Conservation (phyloP, 257 asterid species). For the Salvia rosmarinus region DNA sequence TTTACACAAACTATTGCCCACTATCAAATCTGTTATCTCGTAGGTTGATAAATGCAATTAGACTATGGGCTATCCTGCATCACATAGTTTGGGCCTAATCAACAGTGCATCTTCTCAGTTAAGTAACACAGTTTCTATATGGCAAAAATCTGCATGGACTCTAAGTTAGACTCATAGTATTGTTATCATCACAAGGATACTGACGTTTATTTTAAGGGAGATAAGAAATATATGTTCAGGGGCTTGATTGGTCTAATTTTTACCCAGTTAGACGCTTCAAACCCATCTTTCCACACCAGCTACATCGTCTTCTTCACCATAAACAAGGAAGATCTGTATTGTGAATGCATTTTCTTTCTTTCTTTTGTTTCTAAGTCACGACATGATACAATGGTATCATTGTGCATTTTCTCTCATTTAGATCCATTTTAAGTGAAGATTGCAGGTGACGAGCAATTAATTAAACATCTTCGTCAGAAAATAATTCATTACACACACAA, state of each 20-base stretch:
- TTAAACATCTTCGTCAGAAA: background rate
- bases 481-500: background rate
- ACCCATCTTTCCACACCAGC: background rate
- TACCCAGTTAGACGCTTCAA: background rate
- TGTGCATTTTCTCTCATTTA: background rate
- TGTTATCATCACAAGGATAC: background rate
- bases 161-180: background rate
- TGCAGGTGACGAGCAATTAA: background rate
- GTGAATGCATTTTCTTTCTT: background rate
- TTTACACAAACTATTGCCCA: background rate
- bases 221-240: background rate
- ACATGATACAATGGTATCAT: background rate
- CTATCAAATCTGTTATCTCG: background rate
- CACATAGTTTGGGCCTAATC: background rate
- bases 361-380: background rate
- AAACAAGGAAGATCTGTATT: background rate
- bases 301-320: background rate
- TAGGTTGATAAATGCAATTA: background rate
- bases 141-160: background rate
- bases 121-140: background rate
- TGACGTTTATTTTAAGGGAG: background rate
- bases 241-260: background rate
- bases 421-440: background rate
- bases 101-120: background rate
- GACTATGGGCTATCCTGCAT: background rate